Conservation (phyloP, 495 filamentous ascomycete genomes). For the Talaromyces trachyspermus region DNA sequence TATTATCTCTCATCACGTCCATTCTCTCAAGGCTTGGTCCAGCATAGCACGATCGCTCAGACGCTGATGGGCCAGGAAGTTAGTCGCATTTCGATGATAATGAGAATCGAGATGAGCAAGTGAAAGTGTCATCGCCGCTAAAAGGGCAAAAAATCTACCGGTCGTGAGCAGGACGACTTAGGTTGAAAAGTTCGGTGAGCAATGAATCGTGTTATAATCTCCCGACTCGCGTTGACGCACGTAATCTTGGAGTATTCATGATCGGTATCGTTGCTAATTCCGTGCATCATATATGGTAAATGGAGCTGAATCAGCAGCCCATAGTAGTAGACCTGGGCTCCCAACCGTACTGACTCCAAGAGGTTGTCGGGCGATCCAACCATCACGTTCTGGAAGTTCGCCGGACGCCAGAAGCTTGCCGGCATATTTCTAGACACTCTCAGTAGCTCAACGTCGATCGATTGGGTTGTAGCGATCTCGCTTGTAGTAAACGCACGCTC, state of each 20-base stretch:
- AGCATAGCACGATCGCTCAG: slow-evolving; percentile 32
- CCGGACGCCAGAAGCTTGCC: slow-evolving; percentile 5
- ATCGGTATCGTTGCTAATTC: slow-evolving; percentile 7
- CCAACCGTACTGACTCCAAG: slow-evolving; percentile 15
- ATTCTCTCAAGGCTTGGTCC: no score
- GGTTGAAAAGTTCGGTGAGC: slow-evolving; percentile 25
- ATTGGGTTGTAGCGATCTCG: background rate
- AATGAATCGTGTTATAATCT: slow-evolving; percentile 37
- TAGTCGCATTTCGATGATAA: slow-evolving; percentile 1
- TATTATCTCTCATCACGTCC: slow-evolving; percentile 20
- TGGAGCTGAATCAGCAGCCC: slow-evolving; percentile 27
- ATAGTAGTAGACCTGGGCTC: slow-evolving; percentile 34
- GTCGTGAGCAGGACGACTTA: slow-evolving; percentile 35
- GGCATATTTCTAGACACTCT: slow-evolving; percentile 2
- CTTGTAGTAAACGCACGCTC: background rate
- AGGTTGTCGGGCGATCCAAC: slow-evolving; percentile 11
- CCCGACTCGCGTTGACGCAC: slow-evolving; percentile 38
- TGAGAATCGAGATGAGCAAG: slow-evolving; percentile 22
- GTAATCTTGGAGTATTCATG: slow-evolving; percentile 28
- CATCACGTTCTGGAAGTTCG: background rate
- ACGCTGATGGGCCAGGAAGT: slow-evolving; percentile 24
- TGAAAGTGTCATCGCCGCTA: slow-evolving; percentile 30
- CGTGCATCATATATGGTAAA: slow-evolving; percentile 24
- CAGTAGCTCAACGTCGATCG: slow-evolving; percentile 1
- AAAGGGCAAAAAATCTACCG: slow-evolving; percentile 44